Base-by-base conservation (phyloP, 257 asterid species). In the Prunella vulgaris region DNA sequence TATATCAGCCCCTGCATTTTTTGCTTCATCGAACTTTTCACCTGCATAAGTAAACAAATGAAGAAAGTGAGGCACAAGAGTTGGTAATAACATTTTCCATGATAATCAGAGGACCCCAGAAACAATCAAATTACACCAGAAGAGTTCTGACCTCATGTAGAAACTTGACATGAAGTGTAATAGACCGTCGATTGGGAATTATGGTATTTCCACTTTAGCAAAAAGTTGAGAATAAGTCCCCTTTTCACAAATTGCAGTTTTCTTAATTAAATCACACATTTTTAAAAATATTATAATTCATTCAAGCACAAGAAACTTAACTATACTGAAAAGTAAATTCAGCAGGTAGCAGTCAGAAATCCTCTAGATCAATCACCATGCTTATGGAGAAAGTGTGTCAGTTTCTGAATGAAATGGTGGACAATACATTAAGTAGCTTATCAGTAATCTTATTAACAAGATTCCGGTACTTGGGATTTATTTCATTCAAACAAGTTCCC, bases 21-120 rank as follows among this genome's bases (percentile, higher is more conserved):
- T 90, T 4, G 99, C 99, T 83, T 93, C 99, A 42, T 93, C 96
- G 62, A 93, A 90, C 85, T 88, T 93, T 76, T 90, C 99, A 64
- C 99, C 99, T 90, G 72, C 72, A 78, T 64, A 67, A 70, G 68
- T 63, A 66, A 71, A 70, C 46, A 63, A 79, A 72, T 58, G 53
- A 79, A 75, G 20, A 68, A 17, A 69, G 65, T 78, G 68, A 83
- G 80, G 60, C 38, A 30, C 46, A 54, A 59, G 3, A 37, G 37
- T 77, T 54, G 40, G 60, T 28, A 66, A 28, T 38, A 17, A 70
- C 51, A 22, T 70, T 32, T 9, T 22, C 49, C 13, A 22, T 60
- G 54, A 61, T 21, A 60, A 60, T 44, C 33, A 58, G 10, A 57
- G 25, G 62, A 35, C 58, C 38, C 38, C 33, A 27, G 10, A 27